Evolutionary conservation across 257 asterid species (phyloP).

Genomic region (Anisodus acutangulus): DNA sequence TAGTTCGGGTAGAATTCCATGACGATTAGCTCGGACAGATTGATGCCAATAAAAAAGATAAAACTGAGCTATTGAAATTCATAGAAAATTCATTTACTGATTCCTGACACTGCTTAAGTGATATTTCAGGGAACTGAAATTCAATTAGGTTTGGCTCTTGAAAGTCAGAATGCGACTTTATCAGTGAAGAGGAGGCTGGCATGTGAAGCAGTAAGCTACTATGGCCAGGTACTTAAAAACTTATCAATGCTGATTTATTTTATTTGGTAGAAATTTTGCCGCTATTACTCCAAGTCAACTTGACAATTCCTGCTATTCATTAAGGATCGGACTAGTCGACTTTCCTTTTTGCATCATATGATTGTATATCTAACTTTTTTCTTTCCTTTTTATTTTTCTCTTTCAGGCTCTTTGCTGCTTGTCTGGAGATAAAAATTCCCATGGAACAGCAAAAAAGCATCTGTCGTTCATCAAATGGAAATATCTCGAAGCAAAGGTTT

Average conservation of each 20-base stretch:
- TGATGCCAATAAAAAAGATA: background rate
- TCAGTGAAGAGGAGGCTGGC: conserved; percentile 92
- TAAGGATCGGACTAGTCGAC: background rate
- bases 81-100: background rate
- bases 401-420: conserved; percentile 68
- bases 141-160: conserved; percentile 78
- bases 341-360: background rate
- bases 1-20: background rate
- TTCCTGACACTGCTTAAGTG: conserved; percentile 16
- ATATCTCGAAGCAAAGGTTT: conserved; percentile 82
- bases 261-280: background rate
- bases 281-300: background rate
- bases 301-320: conserved; percentile 6
- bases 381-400: background rate
- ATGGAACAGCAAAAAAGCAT: conserved; percentile 57
- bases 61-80: background rate
- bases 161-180: conserved; percentile 77
- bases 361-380: background rate
- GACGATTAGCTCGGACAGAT: background rate
- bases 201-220: conserved; percentile 73
- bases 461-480: conserved; percentile 78
- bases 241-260: background rate
- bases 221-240: conserved; percentile 52
- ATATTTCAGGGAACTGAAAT: conserved; percentile 75
- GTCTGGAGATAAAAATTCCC: conserved; percentile 38